A percentile compares a stretch with the other conserved stretches of the same genome.
Evolutionary conservation across 1,139 yeast genomes (phyloP).

Genomic region (Candida sanyaensis): DNA sequence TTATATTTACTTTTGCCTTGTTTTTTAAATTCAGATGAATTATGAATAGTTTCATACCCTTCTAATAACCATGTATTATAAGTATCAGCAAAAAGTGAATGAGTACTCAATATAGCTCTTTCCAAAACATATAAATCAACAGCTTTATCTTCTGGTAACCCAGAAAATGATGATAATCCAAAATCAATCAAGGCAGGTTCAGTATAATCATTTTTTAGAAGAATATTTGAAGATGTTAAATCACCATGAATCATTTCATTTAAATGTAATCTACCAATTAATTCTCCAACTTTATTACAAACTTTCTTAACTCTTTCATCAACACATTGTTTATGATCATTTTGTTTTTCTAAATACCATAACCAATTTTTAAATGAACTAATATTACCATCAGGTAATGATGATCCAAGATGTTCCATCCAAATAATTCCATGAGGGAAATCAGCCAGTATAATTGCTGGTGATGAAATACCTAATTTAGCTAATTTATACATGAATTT

Average conservation of each 20-base stretch:
- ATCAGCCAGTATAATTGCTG: conserved; percentile 71
- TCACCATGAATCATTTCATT: conserved; percentile 92
- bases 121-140: conserved; percentile 94
- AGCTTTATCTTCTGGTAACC: conserved; percentile 87
- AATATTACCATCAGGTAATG: conserved; percentile 47
- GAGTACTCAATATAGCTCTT: conserved; percentile 88
- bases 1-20: conserved; percentile 42
- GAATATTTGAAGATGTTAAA: conserved; percentile 85
- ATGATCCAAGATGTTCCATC: conserved; percentile 77
- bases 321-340: conserved; percentile 25
- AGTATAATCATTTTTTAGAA: conserved; percentile 39
- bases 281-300: conserved; percentile 59
- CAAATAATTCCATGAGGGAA: conserved; percentile 78
- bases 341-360: conserved; percentile 56
- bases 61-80: conserved; percentile 73
- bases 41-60: conserved; percentile 62
- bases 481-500: conserved; percentile 67
- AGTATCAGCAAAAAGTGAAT: conserved; percentile 66
- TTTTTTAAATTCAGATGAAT: conserved; percentile 24
- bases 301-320: conserved; percentile 40
- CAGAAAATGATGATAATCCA: conserved; percentile 82
- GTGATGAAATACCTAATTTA: conserved; percentile 61
- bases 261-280: conserved; percentile 72
- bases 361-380: conserved; percentile 71
- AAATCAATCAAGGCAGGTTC: conserved; percentile 81